Evolutionary conservation across 768 basidiomycete species (phyloP).

Genomic region (Kwoniella sp.): DNA sequence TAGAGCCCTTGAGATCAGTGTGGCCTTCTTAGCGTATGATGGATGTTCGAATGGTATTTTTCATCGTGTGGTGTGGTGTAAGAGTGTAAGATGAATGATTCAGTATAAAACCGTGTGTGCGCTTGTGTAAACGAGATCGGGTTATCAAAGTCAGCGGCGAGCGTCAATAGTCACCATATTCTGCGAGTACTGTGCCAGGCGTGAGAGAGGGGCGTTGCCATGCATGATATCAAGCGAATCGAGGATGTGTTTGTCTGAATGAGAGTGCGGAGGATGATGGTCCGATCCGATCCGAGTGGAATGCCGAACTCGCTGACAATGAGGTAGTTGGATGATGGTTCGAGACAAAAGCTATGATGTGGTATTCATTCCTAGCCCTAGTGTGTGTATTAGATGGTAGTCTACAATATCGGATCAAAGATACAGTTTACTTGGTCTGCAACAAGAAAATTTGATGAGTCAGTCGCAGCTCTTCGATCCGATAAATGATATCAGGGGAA

Average conservation of each 20-base stretch:
- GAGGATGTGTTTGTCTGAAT: not conserved
- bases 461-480: too few species aligned
- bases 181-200: too few species aligned
- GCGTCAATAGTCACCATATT: too few species aligned
- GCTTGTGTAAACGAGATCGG: too few species aligned
- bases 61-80: too few species aligned
- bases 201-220: slow-evolving; percentile 6
- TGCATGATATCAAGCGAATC: not conserved
- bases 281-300: not conserved
- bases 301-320: not conserved
- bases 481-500: not conserved
- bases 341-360: slow-evolving; percentile 3
- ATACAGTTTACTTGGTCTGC: slow-evolving; percentile 9
- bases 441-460: not conserved
- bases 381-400: not conserved
- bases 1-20: too few species aligned
- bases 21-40: too few species aligned
- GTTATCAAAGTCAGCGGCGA: too few species aligned
- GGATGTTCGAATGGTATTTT: too few species aligned
- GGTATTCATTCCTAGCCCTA: slow-evolving; percentile 4
- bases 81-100: too few species aligned
- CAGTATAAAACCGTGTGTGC: too few species aligned
- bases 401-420: not conserved
- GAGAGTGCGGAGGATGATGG: not conserved
- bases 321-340: not conserved